phyloP scores from a whole-genome alignment of 1,284 basidiomycete genomes.

The Fistulina hepatica region DNA sequence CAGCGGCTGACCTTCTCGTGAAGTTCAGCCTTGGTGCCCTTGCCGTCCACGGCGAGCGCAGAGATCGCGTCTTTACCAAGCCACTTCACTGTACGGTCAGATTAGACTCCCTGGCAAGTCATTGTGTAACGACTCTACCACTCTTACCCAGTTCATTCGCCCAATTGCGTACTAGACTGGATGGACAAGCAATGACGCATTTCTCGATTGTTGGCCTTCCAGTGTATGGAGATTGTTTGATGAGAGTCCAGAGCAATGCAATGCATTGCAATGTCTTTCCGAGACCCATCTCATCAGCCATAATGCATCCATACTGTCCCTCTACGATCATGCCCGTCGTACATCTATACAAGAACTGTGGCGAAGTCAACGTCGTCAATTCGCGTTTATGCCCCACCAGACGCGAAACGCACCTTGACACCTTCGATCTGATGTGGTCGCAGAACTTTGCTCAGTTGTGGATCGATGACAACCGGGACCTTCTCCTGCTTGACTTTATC shows the following conservation, averaged over 20 bases:
- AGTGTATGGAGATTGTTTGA: conserved; percentile 89
- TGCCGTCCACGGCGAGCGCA: conserved; percentile 82
- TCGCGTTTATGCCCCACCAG: not conserved
- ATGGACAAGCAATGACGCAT: conserved; percentile 96
- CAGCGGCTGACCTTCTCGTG: conserved; percentile 74
- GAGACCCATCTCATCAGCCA: conserved; percentile 99
- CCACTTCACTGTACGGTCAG: conserved; percentile 67
- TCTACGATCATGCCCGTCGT: conserved; percentile 89
- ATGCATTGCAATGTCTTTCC: conserved; percentile 98
- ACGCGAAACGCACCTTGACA: conserved; percentile 63
- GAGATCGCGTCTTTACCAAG: conserved; percentile 76
- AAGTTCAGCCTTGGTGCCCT: conserved; percentile 75
- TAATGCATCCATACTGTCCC: conserved; percentile 93
- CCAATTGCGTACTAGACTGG: conserved; percentile 97
- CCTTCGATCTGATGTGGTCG: conserved; percentile 98
- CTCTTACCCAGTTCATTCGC: conserved; percentile 85
- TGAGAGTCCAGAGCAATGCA: conserved; percentile 89
- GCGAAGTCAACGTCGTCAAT: not conserved
- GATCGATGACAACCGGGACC: conserved; percentile 96
- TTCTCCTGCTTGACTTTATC: conserved; percentile 64
- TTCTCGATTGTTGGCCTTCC: conserved; percentile 90
- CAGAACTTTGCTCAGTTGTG: conserved; percentile 75
- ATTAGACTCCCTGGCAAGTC: conserved; percentile 2
- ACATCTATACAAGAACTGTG: conserved; percentile 87
- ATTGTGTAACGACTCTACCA: not conserved